phyloP scores from a whole-genome alignment of 495 filamentous ascomycete species.

The Glarea lozoyensis region DNA sequence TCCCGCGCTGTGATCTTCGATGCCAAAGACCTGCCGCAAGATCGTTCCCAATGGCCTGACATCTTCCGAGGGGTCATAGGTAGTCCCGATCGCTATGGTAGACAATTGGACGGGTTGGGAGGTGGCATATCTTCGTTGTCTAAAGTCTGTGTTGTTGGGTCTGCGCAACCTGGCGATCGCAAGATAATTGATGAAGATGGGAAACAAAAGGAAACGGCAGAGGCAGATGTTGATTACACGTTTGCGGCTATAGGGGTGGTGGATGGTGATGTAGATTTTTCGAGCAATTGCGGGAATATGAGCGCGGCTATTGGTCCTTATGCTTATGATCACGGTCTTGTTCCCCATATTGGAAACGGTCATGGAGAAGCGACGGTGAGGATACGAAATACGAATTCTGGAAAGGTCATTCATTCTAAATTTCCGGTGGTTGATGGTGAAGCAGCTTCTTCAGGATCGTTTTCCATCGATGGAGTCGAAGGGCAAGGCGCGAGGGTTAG shows the following conservation, averaged over 20 bases:
- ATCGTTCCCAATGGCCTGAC: constrained; percentile 37
- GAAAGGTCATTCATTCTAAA: constrained; percentile 37
- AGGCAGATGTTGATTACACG: constrained; percentile 63
- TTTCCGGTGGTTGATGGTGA: constrained; percentile 41
- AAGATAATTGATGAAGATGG: no score
- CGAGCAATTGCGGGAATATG: constrained; percentile 73
- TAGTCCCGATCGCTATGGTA: constrained; percentile 56
- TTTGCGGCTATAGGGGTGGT: constrained; percentile 60
- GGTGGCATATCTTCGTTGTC: constrained; percentile 61
- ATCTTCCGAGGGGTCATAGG: constrained; percentile 59
- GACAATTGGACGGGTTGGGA: constrained; percentile 66
- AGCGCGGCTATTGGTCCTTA: constrained; percentile 56
- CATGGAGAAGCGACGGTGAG: constrained; percentile 30
- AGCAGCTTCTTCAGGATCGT: constrained; percentile 42
- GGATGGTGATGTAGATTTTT: constrained; percentile 49
- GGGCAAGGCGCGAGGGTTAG: constrained; percentile 47
- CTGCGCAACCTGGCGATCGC: constrained; percentile 27
- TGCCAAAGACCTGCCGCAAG: constrained; percentile 38
- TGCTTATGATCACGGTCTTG: constrained; percentile 46
- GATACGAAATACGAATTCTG: constrained; percentile 47
- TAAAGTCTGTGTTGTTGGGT: constrained; percentile 59
- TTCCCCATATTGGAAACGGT: constrained; percentile 20
- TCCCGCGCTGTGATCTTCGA: constrained; percentile 60
- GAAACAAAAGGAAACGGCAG: no score
- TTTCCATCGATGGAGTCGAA: constrained; percentile 59